Conservation (phyloP, 306 rosid species). For the Rosa rugosa region DNA sequence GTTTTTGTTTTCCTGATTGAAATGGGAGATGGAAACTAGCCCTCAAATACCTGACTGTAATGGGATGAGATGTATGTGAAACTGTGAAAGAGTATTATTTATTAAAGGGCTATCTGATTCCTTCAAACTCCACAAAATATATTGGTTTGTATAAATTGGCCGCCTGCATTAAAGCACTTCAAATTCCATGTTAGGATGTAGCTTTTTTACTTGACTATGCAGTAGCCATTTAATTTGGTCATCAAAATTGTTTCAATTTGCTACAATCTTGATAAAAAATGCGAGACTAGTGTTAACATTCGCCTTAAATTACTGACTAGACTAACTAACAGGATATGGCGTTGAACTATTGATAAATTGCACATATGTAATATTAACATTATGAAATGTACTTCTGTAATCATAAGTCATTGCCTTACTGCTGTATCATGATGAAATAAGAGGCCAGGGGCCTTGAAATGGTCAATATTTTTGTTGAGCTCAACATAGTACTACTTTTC, state of each 20-base stretch:
- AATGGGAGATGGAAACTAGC: neutral
- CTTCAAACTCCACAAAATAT: neutral
- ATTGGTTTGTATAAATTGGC: neutral
- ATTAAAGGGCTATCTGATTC: neutral
- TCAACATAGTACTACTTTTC: neutral
- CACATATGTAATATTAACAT: too few species aligned
- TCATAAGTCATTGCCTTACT: neutral
- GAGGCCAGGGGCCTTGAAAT: neutral
- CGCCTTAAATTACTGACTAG: too few species aligned
- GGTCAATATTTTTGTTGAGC: neutral
- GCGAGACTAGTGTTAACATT: too few species aligned
- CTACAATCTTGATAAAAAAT: too few species aligned
- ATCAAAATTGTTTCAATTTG: too few species aligned
- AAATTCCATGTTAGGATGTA: too few species aligned
- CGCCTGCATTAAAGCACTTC: neutral
- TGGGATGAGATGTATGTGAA: neutral
- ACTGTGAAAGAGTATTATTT: neutral
- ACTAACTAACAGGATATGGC: too few species aligned
- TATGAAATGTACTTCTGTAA: too few species aligned
- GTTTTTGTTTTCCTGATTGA: neutral
- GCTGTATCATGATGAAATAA: neutral
- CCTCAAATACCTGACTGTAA: neutral
- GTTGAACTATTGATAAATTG: too few species aligned
- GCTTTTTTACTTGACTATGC: too few species aligned
- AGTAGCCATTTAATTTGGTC: too few species aligned